Conservation (phyloP, 2,329 filamentous ascomycete species). For the Myriosclerotinia curreyana region DNA sequence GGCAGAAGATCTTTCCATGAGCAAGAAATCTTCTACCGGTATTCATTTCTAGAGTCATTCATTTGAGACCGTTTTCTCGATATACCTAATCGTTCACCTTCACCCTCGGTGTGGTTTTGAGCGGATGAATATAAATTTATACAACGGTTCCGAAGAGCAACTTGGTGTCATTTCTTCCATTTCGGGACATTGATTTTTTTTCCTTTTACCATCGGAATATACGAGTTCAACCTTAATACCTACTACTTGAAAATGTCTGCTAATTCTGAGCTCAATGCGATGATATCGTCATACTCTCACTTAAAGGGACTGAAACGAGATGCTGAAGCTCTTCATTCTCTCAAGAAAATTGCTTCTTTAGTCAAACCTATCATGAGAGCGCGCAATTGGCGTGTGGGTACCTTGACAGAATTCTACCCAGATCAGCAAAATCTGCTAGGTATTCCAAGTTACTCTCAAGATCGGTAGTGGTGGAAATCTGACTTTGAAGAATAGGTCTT, state of each 20-base stretch:
- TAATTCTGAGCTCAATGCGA: conserved; percentile 42
- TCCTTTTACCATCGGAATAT: background rate
- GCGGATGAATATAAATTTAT: background rate
- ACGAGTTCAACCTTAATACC: background rate
- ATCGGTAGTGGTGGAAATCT: background rate
- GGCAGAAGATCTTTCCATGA: background rate
- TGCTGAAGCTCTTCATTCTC: conserved; percentile 53
- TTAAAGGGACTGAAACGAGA: conserved; percentile 48
- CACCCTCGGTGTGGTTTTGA: background rate
- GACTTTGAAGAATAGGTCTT: conserved; percentile 51
- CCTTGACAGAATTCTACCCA: conserved; percentile 83
- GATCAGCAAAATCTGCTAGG: conserved; percentile 70
- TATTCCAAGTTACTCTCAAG: conserved; percentile 35
- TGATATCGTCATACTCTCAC: conserved; percentile 52
- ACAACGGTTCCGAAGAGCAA: too few species aligned
- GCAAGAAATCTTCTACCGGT: background rate
- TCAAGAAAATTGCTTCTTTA: conserved; percentile 79
- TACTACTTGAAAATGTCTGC: background rate
- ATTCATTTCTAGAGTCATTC: background rate
- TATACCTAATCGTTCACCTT: background rate
- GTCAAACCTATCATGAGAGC: conserved; percentile 96
- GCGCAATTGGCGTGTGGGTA: conserved; percentile 72
- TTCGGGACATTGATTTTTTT: too few species aligned
- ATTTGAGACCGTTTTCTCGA: background rate
- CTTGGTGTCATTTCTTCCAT: too few species aligned